Base-by-base conservation (phyloP, 129 eudicot species). In the Artemisia tridentata region DNA sequence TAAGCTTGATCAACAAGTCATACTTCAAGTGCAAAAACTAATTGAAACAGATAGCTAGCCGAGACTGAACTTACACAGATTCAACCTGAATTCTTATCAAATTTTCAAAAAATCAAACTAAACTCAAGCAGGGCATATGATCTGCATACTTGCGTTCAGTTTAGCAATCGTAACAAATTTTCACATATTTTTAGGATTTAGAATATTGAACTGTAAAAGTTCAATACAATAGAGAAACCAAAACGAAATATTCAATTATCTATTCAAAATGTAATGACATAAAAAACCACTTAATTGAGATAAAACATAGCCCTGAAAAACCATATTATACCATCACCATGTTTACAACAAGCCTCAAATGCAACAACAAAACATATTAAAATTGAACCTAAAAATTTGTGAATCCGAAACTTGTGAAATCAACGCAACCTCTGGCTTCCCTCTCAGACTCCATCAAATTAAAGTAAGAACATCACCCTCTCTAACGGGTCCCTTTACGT, bases 341-440 rank as follows among this genome's bases (percentile, higher is more conserved):
- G 9, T 7, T 8, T 38, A 31, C 60, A 61, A 47, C 7, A 59
- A 56, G 29, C 13, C 31, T 63, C 52, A 27, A 52, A 45, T 19
- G 11, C 25, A 50, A 64, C 43, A 64, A 70, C 31, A 34, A 67
- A 48, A 14, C 71, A 67, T 48, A 27, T 47, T n/a, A 34, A 20
- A 21, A 54, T 27, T 11, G 23, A 75, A 65, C 59, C 49, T 51
- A 13, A 3, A 53, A 19, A 9, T 43, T 45, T 16, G 6, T 51
- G 16, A 31, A 54, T 14, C 20, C 43, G 16, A 23, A 19, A 2
- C n/a, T 23, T 12, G 11, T 17, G 41, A 65, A 66, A 75, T 71
- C 80, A 80, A n/a, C 77, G 77, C 66, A 80, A 54, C 68, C 84
- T 80, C 80, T 70, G 21, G 84, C 84, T 51, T 80, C 84, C 67